Percentiles rank a stretch among this genome's conserved stretches.
phyloP scores from a whole-genome alignment of 1,284 basidiomycete genomes.

The Xanthoconium separans region DNA sequence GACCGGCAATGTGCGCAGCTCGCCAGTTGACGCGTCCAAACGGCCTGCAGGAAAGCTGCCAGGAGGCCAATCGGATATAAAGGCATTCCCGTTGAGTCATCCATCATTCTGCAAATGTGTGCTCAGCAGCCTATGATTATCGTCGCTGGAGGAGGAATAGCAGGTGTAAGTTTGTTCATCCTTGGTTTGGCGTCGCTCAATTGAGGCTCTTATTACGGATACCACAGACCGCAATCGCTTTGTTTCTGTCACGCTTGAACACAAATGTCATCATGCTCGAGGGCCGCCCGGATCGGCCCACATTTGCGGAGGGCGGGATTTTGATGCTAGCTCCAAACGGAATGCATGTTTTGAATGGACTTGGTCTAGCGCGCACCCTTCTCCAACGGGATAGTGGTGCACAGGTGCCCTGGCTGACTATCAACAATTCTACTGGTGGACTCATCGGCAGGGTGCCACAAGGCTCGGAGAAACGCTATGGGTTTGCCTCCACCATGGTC shows the following conservation, averaged over 20 bases:
- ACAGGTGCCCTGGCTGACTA: slow-evolving; percentile 19
- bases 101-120: slow-evolving; percentile 12
- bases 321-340: slow-evolving; percentile 33
- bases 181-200: background rate
- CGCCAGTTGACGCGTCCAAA: slow-evolving; percentile 17
- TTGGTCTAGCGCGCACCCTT: slow-evolving; percentile 25
- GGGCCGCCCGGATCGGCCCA: slow-evolving; percentile 16
- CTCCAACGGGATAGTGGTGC: slow-evolving; percentile 23
- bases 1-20: slow-evolving; percentile 7
- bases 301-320: slow-evolving; percentile 24
- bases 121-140: slow-evolving; percentile 18
- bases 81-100: background rate
- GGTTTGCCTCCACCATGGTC: slow-evolving; percentile 29
- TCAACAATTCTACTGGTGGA: slow-evolving; percentile 25
- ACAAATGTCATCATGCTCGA: slow-evolving; percentile 25
- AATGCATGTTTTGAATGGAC: slow-evolving; percentile 31
- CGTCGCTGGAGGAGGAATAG: slow-evolving; percentile 26
- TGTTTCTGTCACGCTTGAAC: slow-evolving; percentile 29
- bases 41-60: slow-evolving; percentile 20
- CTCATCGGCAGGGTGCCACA: slow-evolving; percentile 27
- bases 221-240: slow-evolving; percentile 22
- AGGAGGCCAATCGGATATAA: slow-evolving; percentile 12
- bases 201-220: background rate
- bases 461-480: slow-evolving; percentile 30
- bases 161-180: slow-evolving; percentile 21